Base-by-base conservation (phyloP, 164 flowering plant species). In the Litsea cubeba region DNA sequence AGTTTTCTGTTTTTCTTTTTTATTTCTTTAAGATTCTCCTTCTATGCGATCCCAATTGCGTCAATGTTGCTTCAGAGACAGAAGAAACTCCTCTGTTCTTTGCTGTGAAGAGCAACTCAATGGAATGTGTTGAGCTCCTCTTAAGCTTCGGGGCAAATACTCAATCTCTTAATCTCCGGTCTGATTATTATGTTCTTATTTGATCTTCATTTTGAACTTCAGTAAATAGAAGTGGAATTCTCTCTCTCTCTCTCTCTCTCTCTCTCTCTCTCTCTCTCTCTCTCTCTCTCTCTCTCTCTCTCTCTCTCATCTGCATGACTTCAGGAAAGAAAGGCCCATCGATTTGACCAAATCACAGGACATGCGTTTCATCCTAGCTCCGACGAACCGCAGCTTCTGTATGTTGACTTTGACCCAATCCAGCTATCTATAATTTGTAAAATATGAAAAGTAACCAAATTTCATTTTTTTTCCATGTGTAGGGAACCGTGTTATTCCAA, bases 281-380 rank as follows among this genome's bases (percentile, higher is more conserved):
- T 30, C 35, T 30, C 5, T 50, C 15, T 50, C 15, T 50, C 57
- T 50, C 15, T 50, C 12, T 50, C 57, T 15, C 15, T 25, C 20
- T 12, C 3, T 12, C 60, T 12, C 60, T 12, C 17, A 54, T 54
- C 60, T 35, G 46, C 24, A 28, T 8, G 30, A 1, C 62, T 64
- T 28, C 84, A 88, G 92, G 66, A 83, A 78, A 77, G 83, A 88
- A 74, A 86, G 92, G 71, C 89, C 92, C 5, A 76, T 88, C 63
- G 92, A 88, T 75, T 74, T 87, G 81, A 86, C 92, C 63, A 81
- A 70, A 72, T 88, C 92, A 17, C 89, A 88, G 76, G 89, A 88
- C 73, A 86, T 88, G 86, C 86, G 90, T 60, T 84, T 81, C 84
- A 71, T 84, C 72, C 83, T 88, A 20, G 83, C 73, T 65, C 78